Percentiles rank a stretch among this genome's conserved stretches.
Evolutionary conservation across 2,329 filamentous ascomycete species (phyloP).

Genomic region (Bipolaris gigantea): DNA sequence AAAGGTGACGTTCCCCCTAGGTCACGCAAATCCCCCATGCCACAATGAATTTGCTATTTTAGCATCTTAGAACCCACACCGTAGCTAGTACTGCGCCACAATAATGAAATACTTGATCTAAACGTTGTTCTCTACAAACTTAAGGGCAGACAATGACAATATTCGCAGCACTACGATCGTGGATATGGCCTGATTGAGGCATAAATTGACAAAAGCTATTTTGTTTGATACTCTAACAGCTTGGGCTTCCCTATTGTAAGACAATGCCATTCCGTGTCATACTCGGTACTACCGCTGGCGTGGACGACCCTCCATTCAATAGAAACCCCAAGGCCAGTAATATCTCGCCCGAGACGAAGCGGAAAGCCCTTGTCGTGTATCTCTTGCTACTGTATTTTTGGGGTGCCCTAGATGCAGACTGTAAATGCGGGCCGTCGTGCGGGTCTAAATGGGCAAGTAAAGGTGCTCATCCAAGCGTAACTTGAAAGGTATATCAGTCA

Average conservation of each 20-base stretch:
- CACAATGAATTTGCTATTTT: no score
- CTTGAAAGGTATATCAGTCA: no score
- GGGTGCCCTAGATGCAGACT: no score
- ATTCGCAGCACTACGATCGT: neutral
- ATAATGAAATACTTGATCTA: no score
- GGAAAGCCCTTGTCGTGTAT: constrained; percentile 29
- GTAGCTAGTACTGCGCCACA: no score
- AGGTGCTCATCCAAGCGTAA: no score
- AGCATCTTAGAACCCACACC: no score
- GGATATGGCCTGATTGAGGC: neutral
- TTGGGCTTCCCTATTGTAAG: neutral
- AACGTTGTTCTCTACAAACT: no score
- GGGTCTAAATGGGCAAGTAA: no score
- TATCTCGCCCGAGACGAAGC: constrained; percentile 18
- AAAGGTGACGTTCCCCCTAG: no score
- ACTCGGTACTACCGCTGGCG: neutral
- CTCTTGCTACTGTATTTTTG: constrained; percentile 10
- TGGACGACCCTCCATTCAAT: constrained; percentile 5
- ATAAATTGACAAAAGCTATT: neutral
- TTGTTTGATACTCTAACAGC: neutral
- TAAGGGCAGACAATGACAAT: neutral
- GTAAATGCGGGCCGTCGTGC: no score
- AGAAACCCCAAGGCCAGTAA: constrained; percentile 25
- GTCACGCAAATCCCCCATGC: no score
- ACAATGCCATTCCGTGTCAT: neutral